Evolutionary conservation across 1,139 yeast species (phyloP), one percentile per base, ranked within the genome.

Genomic region (Kodamaea fungicola): DNA sequence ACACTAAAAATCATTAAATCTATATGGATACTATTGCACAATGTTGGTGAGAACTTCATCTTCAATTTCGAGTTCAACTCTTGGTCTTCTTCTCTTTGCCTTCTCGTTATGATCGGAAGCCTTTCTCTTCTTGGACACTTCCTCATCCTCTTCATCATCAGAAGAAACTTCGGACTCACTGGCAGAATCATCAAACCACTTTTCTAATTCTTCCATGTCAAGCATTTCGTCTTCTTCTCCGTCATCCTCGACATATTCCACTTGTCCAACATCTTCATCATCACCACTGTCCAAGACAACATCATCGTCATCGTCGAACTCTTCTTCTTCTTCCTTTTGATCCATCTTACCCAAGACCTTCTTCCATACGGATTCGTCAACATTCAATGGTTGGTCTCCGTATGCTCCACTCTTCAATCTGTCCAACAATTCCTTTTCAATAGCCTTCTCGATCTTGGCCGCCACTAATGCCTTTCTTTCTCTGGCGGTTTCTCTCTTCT

Each of bases 331-430:
- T 36, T 78, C 74, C 54, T 73, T 71, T 34, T 66, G 65, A 35
- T 75, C 76, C 51, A 83, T 81, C 47, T 77, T 80, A 48, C 92
- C 88, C 67, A 92, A 76, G 21, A 92, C 95, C 67, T 81, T 87
- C 74, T 84, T 83, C 98, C 98, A 92, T 44, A 92, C 80, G 65
- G 82, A 83, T 56, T 90, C 97, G 53, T 92, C 97, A 31, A 92
- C 98, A 56, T 92, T 92, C 57, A 92, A 73, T 41, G 98, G 98
- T 61, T 90, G 87, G 56, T 92, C 97, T 45, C 98, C 98, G 56
- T 92, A 92, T 6, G 97, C 97, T 45, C 98, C 98, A 59, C 92
- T 82, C 78, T 92, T 92, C 54, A 92, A 77, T 65, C 98, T 80
- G 39, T 90, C 96, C 54, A 92, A 73, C 49, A 92, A 74, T 64